Base-by-base conservation (phyloP, 495 filamentous ascomycete species). In the Lichina pygmaea region DNA sequence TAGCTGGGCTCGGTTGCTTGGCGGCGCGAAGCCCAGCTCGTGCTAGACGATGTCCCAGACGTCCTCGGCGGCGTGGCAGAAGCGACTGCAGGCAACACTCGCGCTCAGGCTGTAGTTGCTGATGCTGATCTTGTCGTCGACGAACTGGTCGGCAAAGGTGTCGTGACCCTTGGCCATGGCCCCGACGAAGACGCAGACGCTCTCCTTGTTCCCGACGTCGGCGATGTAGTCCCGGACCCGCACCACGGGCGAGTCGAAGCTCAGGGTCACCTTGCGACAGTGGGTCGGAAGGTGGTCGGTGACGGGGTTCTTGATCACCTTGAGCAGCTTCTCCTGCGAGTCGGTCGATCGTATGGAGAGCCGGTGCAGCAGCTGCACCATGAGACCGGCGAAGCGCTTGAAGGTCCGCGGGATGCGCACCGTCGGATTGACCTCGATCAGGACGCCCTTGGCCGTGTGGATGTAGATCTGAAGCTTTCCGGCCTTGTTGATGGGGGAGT, bases 401-500 rank as follows among this genome's bases (percentile, higher is more conserved):
- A 97, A 97, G 0, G 89, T 97, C 50, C 89, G 76, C 31, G 89
- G 89, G 50, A 97, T 94, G 49, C 89, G 83, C 38, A 97, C 89
- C 9, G 89, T 78, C 17, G 89, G 89, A 57, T 82, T 93, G 52
- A 97, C 91, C 63, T 94, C 86, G 52, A 97, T 97, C 52, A 97
- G 67, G 36, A 94, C 86, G 39, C 85, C 85, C 60, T 93, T 93
- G 48, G 85, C 83, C 2, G 89, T 93, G 57, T 93, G 84, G 52
- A 97, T 95, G 65, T 89, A 97, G 55, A 97, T 94, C 61, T 97
- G 89, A 13, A 97, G 73, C 57, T 75, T 83, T 46, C 89, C 89
- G 41, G 89, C 89, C 61, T 97, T 97, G 71, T 95, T 97, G 65
- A 97, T 71, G 38, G 89, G 89, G 8, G 89, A 95, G 58, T 97